Conservation (phyloP, 441 rosid species). For the Erodium trifolium region DNA sequence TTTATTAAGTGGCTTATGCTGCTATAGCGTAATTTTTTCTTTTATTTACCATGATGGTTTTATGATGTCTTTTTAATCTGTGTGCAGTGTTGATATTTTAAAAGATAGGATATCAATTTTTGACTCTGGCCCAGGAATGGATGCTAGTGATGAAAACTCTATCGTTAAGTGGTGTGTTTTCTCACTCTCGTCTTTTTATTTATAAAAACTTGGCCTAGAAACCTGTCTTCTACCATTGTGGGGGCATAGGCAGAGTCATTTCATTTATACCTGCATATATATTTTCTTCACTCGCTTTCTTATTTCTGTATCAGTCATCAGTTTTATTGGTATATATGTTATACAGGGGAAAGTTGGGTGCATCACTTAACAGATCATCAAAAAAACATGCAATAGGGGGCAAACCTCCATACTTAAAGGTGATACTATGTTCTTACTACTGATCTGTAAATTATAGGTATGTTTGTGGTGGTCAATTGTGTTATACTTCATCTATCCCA, state of each 20-base stretch:
- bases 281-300: background rate
- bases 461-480: background rate
- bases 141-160: conserved; percentile 42
- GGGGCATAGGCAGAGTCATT: background rate
- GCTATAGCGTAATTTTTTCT: background rate
- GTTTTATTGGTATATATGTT: conserved; percentile 8
- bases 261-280: too few relatives aligned
- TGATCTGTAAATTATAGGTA: background rate
- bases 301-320: background rate
- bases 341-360: conserved; percentile 72
- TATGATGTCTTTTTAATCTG: conserved; percentile 11
- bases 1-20: too few relatives aligned
- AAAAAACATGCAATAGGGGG: conserved; percentile 50
- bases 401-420: conserved; percentile 64
- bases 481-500: background rate
- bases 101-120: conserved; percentile 45
- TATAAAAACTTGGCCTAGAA: background rate
- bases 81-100: conserved; percentile 41
- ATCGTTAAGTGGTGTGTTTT: conserved; percentile 53
- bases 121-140: conserved; percentile 80
- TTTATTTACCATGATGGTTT: background rate
- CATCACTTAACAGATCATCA: conserved; percentile 50
- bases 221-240: background rate
- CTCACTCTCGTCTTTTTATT: conserved; percentile 11
- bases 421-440: conserved; percentile 17